A percentile compares a stretch with the other conserved stretches of the same genome.
Evolutionary conservation across 768 basidiomycete genomes (phyloP).

Genomic region (Amanita pseudoporphyria): DNA sequence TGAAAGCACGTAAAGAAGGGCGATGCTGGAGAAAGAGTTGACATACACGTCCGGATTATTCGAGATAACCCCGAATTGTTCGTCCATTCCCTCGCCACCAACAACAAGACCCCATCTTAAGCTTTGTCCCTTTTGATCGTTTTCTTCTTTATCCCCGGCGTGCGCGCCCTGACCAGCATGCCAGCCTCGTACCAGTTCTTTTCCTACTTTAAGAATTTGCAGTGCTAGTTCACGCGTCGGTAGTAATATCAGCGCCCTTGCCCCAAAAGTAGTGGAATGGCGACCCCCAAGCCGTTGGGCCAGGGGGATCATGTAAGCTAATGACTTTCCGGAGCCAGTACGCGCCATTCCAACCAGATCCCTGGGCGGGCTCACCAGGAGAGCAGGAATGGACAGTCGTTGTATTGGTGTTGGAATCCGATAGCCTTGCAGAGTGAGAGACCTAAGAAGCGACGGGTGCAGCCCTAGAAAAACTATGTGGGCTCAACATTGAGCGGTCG

Average conservation of each 20-base stretch:
- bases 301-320: slow-evolving; percentile 92
- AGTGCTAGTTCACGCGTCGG: slow-evolving; percentile 92
- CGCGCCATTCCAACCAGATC: slow-evolving; percentile 98
- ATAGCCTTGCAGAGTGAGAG: slow-evolving; percentile 87
- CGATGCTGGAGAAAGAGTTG: slow-evolving; percentile 8
- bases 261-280: slow-evolving; percentile 73
- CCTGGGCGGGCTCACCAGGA: slow-evolving; percentile 75
- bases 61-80: slow-evolving; percentile 93
- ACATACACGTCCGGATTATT: slow-evolving; percentile 93
- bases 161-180: slow-evolving; percentile 50
- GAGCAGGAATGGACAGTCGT: slow-evolving; percentile 76
- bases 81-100: slow-evolving; percentile 91
- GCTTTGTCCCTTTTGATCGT: slow-evolving; percentile 44
- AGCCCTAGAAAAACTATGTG: slow-evolving; percentile 42
- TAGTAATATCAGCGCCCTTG: slow-evolving; percentile 79
- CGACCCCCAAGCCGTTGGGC: slow-evolving; percentile 77
- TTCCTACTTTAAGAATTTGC: slow-evolving; percentile 90
- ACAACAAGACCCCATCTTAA: slow-evolving; percentile 92
- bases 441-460: slow-evolving; percentile 72
- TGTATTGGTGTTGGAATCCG: slow-evolving; percentile 96
- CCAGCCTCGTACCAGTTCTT: slow-evolving; percentile 85
- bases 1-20: slow-evolving; percentile 22
- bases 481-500: slow-evolving; percentile 4
- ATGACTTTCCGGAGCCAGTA: slow-evolving; percentile 95
- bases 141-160: slow-evolving; percentile 65